phyloP scores from a whole-genome alignment of 495 filamentous ascomycete species.

The Trypethelium eluteriae region DNA sequence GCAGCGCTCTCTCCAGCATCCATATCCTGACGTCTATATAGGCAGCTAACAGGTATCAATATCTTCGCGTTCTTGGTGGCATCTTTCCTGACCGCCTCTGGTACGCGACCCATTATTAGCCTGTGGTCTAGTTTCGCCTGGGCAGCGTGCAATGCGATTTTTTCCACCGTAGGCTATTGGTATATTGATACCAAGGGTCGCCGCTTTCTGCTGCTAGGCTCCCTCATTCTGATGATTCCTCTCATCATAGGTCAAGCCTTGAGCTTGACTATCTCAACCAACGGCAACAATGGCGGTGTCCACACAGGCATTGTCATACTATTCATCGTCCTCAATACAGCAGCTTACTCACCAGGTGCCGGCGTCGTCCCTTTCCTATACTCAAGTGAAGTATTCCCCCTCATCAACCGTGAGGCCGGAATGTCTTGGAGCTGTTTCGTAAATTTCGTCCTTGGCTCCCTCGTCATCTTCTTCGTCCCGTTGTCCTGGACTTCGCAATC shows the following conservation, averaged over 20 bases:
- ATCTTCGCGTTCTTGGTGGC: slow-evolving; percentile 13
- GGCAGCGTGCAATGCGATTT: slow-evolving; percentile 12
- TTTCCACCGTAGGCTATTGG: slow-evolving; percentile 25
- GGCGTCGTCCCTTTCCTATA: slow-evolving; percentile 27
- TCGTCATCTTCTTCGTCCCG: neutral
- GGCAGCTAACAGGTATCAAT: slow-evolving; percentile 11
- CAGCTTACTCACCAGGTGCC: slow-evolving; percentile 27
- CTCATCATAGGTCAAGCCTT: slow-evolving; percentile 22
- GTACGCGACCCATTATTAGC: neutral
- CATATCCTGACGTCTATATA: neutral
- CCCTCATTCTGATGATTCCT: slow-evolving; percentile 22
- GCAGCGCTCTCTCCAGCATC: neutral
- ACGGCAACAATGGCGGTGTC: neutral
- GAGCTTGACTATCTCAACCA: slow-evolving; percentile 13
- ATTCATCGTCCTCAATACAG: slow-evolving; percentile 24
- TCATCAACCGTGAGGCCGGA: slow-evolving; percentile 7
- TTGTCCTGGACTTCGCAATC: neutral
- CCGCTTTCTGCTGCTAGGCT: slow-evolving; percentile 22
- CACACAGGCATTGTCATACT: slow-evolving; percentile 8
- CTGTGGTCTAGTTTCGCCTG: slow-evolving; percentile 32
- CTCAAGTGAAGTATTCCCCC: slow-evolving; percentile 22
- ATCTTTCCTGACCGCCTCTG: neutral
- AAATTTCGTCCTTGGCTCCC: slow-evolving; percentile 6
- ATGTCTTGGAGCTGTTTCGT: slow-evolving; percentile 12
- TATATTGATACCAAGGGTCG: slow-evolving; percentile 25